These are phyloP conservation scores for Lasiodiplodia sp. DNA, from an alignment of 2,329 filamentous ascomycete species.

Conservation along the genomic window DNA sequence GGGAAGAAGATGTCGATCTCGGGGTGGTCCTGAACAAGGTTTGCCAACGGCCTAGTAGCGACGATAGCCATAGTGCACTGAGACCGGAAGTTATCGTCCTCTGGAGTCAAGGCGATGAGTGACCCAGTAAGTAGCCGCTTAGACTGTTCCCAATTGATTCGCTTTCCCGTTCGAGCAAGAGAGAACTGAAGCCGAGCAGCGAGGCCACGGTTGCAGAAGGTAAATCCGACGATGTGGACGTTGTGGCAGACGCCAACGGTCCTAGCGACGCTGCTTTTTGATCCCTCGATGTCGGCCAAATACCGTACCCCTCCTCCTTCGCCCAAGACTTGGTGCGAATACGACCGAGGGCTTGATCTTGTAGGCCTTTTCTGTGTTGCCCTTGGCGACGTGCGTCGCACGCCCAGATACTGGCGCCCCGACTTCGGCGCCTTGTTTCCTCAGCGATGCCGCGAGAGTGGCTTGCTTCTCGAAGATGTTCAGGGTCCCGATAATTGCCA, in stretches of 20 bases:
- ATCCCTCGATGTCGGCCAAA: too few species aligned
- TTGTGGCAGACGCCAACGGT: conserved; percentile 47
- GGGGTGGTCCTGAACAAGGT: conserved; percentile 70
- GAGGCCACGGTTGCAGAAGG: conserved; percentile 68
- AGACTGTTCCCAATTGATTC: conserved; percentile 72
- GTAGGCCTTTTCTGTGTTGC: too few species aligned
- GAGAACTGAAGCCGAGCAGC: conserved; percentile 76
- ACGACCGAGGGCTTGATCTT: conserved; percentile 59
- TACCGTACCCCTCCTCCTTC: conserved; percentile 51
- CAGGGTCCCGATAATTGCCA: too few species aligned
- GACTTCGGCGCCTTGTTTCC: too few species aligned
- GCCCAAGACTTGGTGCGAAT: conserved; percentile 62
- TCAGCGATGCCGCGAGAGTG: too few species aligned
- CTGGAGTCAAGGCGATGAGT: conserved; percentile 63
- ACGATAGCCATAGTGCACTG: conserved; percentile 75
- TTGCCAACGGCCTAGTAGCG: conserved; percentile 70
- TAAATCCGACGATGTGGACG: conserved; percentile 48
- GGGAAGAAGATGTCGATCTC: conserved; percentile 80
- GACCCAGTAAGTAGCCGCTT: conserved; percentile 63
- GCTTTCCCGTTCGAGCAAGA: conserved; percentile 67
- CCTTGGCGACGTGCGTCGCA: too few species aligned
- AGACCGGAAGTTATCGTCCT: conserved; percentile 66
- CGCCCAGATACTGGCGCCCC: too few species aligned
- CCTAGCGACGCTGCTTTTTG: too few species aligned
- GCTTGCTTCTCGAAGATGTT: too few species aligned